These are phyloP conservation scores for Chrysopogon serrulatus DNA, from an alignment of 176 grass and related monocot genomes.

Conservation along the genomic window DNA sequence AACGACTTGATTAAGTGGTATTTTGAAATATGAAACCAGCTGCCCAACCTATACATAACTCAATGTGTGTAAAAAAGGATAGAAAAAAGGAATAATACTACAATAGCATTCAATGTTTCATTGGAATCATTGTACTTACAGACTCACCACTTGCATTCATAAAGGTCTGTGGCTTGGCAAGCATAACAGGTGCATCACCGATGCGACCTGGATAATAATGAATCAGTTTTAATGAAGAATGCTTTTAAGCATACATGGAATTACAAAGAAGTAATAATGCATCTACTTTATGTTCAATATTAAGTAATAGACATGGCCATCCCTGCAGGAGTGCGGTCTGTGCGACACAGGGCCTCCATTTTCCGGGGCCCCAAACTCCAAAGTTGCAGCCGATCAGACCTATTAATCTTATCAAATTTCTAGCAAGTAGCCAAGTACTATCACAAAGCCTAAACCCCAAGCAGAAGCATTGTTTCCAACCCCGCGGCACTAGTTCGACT, in stretches of 20 bases:
- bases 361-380: neutral
- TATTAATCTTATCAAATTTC: neutral
- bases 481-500: neutral
- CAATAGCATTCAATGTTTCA: slow-evolving; percentile 1
- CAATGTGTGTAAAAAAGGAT: neutral
- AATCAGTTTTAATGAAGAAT: neutral
- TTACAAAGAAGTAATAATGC: slow-evolving; percentile 14
- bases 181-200: slow-evolving; percentile 67
- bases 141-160: slow-evolving; percentile 99
- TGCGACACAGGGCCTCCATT: neutral
- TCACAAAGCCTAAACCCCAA: neutral
- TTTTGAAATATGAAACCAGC: slow-evolving; percentile 87
- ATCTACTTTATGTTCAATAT: neutral
- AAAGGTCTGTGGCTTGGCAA: slow-evolving; percentile 95
- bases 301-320: neutral
- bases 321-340: no score
- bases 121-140: slow-evolving; percentile 68
- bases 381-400: neutral
- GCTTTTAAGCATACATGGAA: neutral
- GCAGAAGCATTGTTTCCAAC: neutral
- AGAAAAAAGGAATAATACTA: neutral
- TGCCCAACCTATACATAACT: slow-evolving; percentile 67
- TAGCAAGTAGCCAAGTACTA: neutral
- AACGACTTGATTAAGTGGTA: slow-evolving; percentile 91
- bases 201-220: slow-evolving; percentile 54